phyloP scores from a whole-genome alignment of 164 flowering plant species.

The Magnolia changhungtana region DNA sequence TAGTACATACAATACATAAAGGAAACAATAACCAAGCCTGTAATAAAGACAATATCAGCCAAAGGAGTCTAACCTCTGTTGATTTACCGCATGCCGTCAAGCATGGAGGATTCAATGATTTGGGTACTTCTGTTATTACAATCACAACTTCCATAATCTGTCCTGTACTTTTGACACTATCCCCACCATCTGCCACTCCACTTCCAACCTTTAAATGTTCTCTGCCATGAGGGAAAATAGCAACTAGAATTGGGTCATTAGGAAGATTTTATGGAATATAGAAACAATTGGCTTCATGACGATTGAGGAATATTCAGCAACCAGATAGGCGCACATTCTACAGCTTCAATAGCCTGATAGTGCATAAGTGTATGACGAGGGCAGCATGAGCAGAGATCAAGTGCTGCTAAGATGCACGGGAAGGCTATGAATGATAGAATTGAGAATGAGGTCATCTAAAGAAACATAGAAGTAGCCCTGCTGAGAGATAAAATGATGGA shows the following conservation, averaged over 20 bases:
- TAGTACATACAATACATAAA: neutral
- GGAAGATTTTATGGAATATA: neutral
- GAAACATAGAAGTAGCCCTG: too few species aligned
- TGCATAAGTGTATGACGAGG: too few species aligned
- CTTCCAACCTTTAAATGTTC: slow-evolving; percentile 57
- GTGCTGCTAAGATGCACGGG: too few species aligned
- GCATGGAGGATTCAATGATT: slow-evolving; percentile 37
- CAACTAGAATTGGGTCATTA: neutral
- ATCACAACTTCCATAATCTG: slow-evolving; percentile 63
- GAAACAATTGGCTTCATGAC: neutral
- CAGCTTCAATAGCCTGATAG: too few species aligned
- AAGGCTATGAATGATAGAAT: too few species aligned
- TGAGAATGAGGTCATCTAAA: too few species aligned
- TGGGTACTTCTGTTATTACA: slow-evolving; percentile 46
- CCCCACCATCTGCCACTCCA: slow-evolving; percentile 43
- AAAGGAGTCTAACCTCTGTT: slow-evolving; percentile 53
- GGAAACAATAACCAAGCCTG: neutral
- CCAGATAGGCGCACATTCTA: too few species aligned
- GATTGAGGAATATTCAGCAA: neutral
- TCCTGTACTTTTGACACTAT: slow-evolving; percentile 25
- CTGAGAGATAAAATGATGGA: too few species aligned
- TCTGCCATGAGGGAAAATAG: slow-evolving; percentile 24
- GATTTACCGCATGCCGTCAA: slow-evolving; percentile 24
- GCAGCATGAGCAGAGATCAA: too few species aligned
- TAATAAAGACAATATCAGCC: neutral